phyloP scores from a whole-genome alignment of 2,329 filamentous ascomycete genomes.

The Neurospora sp. region DNA sequence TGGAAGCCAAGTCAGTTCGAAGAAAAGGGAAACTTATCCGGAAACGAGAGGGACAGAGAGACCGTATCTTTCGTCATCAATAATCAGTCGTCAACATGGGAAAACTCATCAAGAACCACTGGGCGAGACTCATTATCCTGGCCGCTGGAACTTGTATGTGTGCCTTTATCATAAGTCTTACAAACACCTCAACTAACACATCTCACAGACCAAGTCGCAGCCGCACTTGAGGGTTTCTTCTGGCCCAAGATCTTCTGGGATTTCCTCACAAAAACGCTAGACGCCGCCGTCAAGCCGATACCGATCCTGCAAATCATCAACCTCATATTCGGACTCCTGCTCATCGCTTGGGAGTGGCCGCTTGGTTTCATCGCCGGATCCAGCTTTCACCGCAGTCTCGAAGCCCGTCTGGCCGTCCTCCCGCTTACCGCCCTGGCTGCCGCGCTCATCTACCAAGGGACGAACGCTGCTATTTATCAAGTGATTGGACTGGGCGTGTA shows the following conservation, averaged over 20 bases:
- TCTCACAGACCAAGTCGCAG: slow-evolving; percentile 68
- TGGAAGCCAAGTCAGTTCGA: background rate
- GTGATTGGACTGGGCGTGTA: slow-evolving; percentile 76
- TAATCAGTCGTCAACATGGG: slow-evolving; percentile 55
- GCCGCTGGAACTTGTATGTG: slow-evolving; percentile 67
- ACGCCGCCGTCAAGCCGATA: slow-evolving; percentile 76
- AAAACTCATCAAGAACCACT: slow-evolving; percentile 98
- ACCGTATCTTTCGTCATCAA: background rate
- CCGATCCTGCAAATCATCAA: slow-evolving; percentile 88
- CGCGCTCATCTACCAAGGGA: slow-evolving; percentile 79
- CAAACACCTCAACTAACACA: slow-evolving; percentile 18
- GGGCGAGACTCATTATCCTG: slow-evolving; percentile 87
- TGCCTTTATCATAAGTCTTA: background rate
- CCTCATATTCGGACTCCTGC: slow-evolving; percentile 66
- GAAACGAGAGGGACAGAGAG: background rate
- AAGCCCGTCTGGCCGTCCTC: slow-evolving; percentile 71
- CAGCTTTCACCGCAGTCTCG: slow-evolving; percentile 75
- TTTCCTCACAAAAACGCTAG: slow-evolving; percentile 83
- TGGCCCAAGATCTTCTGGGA: slow-evolving; percentile 99
- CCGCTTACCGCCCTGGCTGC: slow-evolving; percentile 69
- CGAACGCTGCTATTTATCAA: slow-evolving; percentile 89
- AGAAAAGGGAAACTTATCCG: background rate
- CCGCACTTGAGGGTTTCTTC: slow-evolving; percentile 81
- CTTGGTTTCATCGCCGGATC: slow-evolving; percentile 67
- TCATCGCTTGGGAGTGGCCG: slow-evolving; percentile 88